Base-by-base conservation (phyloP, 108 stramenopile genomes). In the Stephanodiscus triporus region DNA sequence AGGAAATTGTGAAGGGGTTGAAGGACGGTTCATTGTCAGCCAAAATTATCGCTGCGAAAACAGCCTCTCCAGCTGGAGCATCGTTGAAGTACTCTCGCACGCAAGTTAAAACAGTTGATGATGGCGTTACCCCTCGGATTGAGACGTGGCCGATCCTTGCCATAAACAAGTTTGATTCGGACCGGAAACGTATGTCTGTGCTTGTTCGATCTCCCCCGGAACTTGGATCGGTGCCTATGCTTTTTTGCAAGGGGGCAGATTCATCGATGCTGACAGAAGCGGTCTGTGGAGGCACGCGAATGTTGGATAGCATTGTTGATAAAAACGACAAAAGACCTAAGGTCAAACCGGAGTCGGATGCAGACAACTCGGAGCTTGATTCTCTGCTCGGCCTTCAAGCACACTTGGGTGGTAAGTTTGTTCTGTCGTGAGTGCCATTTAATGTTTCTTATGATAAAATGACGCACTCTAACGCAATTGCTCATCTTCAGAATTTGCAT, bases 131-230 rank as follows among this genome's bases (percentile, higher is more conserved):
- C 13, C 60, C 66, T 37, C 70, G 74, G 14, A 57, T 66, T 26
- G 91, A 93, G 76, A 87, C 85, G 4, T 97, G 94, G 94, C 50
- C 80, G 38, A 79, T 97, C 64, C 86, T 98, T 24, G 97, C 97
- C 22, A 86, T 97, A 9, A 95, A 97, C 66, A 95, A 93, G 70
- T 98, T 98, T 75, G 94, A 97, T 71, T 93, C 95, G 17, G 90
- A 92, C 48, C 79, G 98, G 37, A 98, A 98, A 81, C 73, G 98
- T 47, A 98, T 98, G 98, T 96, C 95, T 34, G 91, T 98, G 49
- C 63, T 98, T 17, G 86, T 97, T 36, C 82, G 96, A 30, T 84
- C 92, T 20, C 92, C 95, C 24, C 76, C 78, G 29, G 84, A 89
- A 64, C 80, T 92, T 66, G 95, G 95, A 29, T 77, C 84, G 23